Conservation (phyloP, 2,329 filamentous ascomycete genomes). For the Ophiostoma sp. region DNA sequence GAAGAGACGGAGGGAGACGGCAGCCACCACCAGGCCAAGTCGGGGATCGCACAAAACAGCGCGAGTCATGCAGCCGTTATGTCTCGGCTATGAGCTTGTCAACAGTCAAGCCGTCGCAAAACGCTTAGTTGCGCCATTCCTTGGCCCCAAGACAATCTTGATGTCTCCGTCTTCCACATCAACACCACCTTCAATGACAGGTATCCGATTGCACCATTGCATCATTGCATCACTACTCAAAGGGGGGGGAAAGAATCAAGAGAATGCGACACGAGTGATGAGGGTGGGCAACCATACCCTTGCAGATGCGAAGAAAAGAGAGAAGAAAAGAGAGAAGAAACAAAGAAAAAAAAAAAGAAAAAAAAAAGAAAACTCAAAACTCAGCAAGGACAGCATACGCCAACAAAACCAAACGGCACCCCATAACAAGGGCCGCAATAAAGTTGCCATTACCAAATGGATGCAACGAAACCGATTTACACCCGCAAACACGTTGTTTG, state of each 20-base stretch:
- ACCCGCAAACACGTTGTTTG: slow-evolving; percentile 5
- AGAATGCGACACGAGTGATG: not conserved
- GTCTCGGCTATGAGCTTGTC: not conserved
- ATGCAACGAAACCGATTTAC: not conserved
- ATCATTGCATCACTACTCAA: not conserved
- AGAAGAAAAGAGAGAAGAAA: not conserved
- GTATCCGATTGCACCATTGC: not conserved
- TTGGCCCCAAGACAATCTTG: not conserved
- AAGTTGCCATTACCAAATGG: not conserved
- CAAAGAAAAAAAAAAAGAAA: too few relatives aligned
- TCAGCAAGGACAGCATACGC: not conserved
- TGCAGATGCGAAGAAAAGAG: not conserved
- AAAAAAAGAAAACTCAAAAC: not conserved
- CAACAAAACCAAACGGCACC: not conserved
- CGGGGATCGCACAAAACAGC: not conserved
- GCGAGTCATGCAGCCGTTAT: not conserved
- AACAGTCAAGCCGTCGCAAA: not conserved
- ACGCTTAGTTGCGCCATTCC: not conserved
- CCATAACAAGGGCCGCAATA: not conserved
- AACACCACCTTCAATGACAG: not conserved
- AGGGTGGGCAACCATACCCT: not conserved
- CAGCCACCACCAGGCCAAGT: not conserved
- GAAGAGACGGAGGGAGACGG: not conserved
- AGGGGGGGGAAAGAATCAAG: not conserved
- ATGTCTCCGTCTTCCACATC: too few relatives aligned